Evolutionary conservation across 208 protist genomes (phyloP), one percentile per base, ranked within the genome.

Genomic region (Leptomonas pyrrhocoris): DNA sequence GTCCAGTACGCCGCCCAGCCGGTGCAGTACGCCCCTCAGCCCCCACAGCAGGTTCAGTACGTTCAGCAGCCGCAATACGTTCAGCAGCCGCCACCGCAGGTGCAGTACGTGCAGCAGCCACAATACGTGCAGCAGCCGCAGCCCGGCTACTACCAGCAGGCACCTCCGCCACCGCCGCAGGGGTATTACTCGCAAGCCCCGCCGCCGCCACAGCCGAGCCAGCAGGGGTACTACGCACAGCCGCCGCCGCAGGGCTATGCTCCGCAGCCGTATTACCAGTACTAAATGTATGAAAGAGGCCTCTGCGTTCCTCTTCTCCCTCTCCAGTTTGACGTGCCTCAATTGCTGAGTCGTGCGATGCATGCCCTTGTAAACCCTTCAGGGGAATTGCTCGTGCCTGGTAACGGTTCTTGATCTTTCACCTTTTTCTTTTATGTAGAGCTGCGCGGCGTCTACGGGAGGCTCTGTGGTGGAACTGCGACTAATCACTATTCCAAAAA

Each of bases 241-340:
- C 55, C 61, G 13, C 80, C 80, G 6, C 72, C 69, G 21, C 70
- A 76, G 54, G 49, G 48, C 46, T 77, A 80, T 67, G 40, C 65
- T 0, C 73, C 77, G 25, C 70, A 72, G 60, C 59, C 74, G 54
- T 45, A 57, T 28, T 74, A 74, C 50, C 68, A 62, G 21, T 74
- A 74, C 51, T 74, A 54, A n/a, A n/a, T 28, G 34, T 38, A 57
- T 13, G 30, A 23, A 31, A 18, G 2, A 25, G 30, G 16, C 7
- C 18, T 36, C 5, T 34, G 11, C 5, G 34, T 21, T 42, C 34
- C 30, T 36, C 25, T 21, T 65, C 0, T 23, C 49, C 3, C 34
- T 38, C 34, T 12, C 9, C 9, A 12, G 3, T 38, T 38, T 38
- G 34, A 9, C 9, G 34, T 38, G 34, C 34, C 34, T 38, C 7